Evolutionary conservation across 495 filamentous ascomycete genomes (phyloP).

Genomic region (Neurospora sp.): DNA sequence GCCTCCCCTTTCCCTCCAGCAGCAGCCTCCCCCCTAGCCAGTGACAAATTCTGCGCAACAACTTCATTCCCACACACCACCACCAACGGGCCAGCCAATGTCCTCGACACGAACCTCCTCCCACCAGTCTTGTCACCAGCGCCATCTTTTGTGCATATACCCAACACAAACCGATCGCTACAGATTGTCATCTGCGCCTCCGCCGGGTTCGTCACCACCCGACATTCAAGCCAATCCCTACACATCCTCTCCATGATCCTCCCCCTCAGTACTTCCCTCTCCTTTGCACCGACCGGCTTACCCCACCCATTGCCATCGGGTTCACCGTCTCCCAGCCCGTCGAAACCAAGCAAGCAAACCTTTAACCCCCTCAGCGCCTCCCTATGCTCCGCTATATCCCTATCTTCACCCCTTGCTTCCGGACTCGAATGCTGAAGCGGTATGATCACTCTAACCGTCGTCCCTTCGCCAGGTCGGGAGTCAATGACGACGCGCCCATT

Average conservation of each 20-base stretch:
- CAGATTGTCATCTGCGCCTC: neutral
- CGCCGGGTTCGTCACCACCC: neutral
- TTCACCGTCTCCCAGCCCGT: neutral
- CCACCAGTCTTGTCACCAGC: neutral
- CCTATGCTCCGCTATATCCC: slow-evolving; percentile 12
- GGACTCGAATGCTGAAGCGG: slow-evolving; percentile 21
- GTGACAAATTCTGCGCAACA: slow-evolving; percentile 9
- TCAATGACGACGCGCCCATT: slow-evolving; percentile 50
- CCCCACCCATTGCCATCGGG: neutral
- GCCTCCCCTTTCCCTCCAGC: slow-evolving; percentile 8
- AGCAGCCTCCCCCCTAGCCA: slow-evolving; percentile 4
- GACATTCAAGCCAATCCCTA: slow-evolving; percentile 9
- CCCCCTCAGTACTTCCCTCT: neutral
- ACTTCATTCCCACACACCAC: slow-evolving; percentile 18
- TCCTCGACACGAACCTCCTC: neutral
- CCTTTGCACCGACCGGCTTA: neutral
- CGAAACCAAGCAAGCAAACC: slow-evolving; percentile 24
- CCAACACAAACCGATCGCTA: neutral
- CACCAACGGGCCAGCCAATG: slow-evolving; percentile 3
- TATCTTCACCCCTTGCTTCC: slow-evolving; percentile 4
- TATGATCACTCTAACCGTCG: slow-evolving; percentile 46
- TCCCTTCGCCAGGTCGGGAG: slow-evolving; percentile 47
- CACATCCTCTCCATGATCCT: slow-evolving; percentile 17
- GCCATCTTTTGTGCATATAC: neutral
- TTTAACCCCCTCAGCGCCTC: slow-evolving; percentile 25